A percentile compares a stretch with the other conserved stretches of the same genome.
These are phyloP conservation scores for Fusarium virguliforme DNA, from an alignment of 2,329 filamentous ascomycete species.

Conservation along the genomic window DNA sequence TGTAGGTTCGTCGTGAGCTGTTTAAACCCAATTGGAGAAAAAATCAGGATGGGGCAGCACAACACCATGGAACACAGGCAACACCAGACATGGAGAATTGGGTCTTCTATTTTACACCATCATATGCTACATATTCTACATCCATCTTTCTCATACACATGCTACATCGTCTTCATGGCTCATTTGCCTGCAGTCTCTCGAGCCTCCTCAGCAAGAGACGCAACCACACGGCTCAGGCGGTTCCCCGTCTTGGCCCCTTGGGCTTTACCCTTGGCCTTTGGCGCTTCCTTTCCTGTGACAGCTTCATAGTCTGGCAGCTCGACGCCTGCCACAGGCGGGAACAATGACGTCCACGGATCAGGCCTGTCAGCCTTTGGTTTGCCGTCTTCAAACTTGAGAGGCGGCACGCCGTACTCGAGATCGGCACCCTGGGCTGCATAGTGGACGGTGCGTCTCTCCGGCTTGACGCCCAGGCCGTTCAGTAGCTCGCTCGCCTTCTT, in stretches of 20 bases:
- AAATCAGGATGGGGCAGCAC: conserved; percentile 22
- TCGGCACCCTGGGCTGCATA: conserved; percentile 77
- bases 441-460: conserved; percentile 73
- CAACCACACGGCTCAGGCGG: conserved; percentile 50
- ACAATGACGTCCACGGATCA: conserved; percentile 63
- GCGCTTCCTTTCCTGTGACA: conserved; percentile 32
- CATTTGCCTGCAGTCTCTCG: conserved; percentile 34
- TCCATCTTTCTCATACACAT: conserved; percentile 15
- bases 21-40: conserved; percentile 32
- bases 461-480: conserved; percentile 81
- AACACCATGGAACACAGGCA: background rate
- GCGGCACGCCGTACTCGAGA: conserved; percentile 74
- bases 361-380: conserved; percentile 17
- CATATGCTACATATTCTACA: conserved; percentile 36
- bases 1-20: conserved; percentile 25
- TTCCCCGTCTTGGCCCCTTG: conserved; percentile 44
- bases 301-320: conserved; percentile 48
- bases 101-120: conserved; percentile 28
- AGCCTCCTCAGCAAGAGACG: conserved; percentile 52
- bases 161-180: conserved; percentile 25
- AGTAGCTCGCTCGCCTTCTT: conserved; percentile 80
- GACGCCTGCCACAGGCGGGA: conserved; percentile 62
- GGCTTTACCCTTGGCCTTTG: background rate
- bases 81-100: background rate
- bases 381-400: conserved; percentile 13